phyloP scores from a whole-genome alignment of 345 rosid genomes.

The Arabidopsis suecica region DNA sequence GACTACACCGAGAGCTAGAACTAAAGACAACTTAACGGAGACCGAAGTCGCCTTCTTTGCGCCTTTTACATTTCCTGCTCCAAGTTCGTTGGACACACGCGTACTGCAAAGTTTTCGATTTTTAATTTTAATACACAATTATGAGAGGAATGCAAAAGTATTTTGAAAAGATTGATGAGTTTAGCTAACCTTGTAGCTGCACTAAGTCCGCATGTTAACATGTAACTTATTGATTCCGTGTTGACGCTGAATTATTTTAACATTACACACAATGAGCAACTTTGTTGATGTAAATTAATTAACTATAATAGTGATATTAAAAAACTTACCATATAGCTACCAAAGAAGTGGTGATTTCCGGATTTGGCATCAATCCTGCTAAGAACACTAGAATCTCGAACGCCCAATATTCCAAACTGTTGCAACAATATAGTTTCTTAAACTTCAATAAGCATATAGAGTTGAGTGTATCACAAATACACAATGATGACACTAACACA shows the following conservation, averaged over 20 bases:
- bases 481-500: too few relatives aligned
- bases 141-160: not conserved
- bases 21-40: constrained; percentile 56
- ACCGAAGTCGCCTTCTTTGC: constrained; percentile 65
- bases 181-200: constrained; percentile 76
- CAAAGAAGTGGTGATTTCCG: constrained; percentile 61
- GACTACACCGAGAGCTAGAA: constrained; percentile 56
- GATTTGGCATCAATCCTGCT: constrained; percentile 72
- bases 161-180: not conserved
- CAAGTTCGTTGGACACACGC: constrained; percentile 81
- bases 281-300: not conserved
- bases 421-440: constrained; percentile 10
- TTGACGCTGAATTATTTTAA: constrained; percentile 51
- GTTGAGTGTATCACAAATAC: too few relatives aligned
- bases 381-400: constrained; percentile 72
- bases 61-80: constrained; percentile 58
- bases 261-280: not conserved
- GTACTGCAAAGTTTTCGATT: constrained; percentile 53
- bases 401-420: constrained; percentile 78
- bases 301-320: not conserved
- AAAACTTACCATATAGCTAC: constrained; percentile 67
- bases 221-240: constrained; percentile 65
- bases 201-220: constrained; percentile 73
- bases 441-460: constrained; percentile 6
- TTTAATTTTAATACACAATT: not conserved